Evolutionary conservation across 768 basidiomycete species (phyloP).

Genomic region (Trametes cingulata): DNA sequence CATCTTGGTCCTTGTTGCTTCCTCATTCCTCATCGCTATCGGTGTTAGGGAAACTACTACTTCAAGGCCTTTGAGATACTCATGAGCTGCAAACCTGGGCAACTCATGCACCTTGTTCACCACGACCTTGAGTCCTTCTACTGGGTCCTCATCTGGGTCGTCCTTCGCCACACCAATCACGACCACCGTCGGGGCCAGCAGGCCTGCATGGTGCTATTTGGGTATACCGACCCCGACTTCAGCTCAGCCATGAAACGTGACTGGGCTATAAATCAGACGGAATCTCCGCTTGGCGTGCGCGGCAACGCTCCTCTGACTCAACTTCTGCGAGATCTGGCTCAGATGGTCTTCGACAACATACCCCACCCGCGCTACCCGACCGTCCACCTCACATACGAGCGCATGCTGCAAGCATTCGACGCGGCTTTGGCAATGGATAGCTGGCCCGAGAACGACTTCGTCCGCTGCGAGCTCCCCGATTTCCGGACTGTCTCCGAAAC

Average conservation of each 20-base stretch:
- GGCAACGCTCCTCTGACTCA: not conserved
- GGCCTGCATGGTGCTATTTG: not conserved
- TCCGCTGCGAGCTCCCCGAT: not conserved
- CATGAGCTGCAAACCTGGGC: not conserved
- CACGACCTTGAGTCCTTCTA: constrained; percentile 14
- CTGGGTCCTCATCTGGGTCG: constrained; percentile 14
- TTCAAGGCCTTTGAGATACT: not conserved
- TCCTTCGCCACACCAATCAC: constrained; percentile 10
- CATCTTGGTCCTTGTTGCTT: too few species aligned
- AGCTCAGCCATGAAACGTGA: not conserved
- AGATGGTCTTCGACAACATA: not conserved
- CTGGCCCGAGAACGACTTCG: not conserved
- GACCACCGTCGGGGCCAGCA: not conserved
- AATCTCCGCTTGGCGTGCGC: not conserved
- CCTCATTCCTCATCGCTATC: not conserved
- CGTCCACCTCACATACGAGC: not conserved
- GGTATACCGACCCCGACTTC: not conserved
- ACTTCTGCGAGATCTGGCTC: not conserved
- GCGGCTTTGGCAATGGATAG: not conserved
- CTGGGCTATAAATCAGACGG: not conserved
- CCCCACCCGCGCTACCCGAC: not conserved
- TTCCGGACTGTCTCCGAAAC: too few species aligned
- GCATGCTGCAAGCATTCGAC: not conserved
- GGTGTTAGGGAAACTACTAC: not conserved
- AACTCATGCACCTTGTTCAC: not conserved